Evolutionary conservation across 2,329 filamentous ascomycete genomes (phyloP).

Genomic region (Fusarium nisikadoi): DNA sequence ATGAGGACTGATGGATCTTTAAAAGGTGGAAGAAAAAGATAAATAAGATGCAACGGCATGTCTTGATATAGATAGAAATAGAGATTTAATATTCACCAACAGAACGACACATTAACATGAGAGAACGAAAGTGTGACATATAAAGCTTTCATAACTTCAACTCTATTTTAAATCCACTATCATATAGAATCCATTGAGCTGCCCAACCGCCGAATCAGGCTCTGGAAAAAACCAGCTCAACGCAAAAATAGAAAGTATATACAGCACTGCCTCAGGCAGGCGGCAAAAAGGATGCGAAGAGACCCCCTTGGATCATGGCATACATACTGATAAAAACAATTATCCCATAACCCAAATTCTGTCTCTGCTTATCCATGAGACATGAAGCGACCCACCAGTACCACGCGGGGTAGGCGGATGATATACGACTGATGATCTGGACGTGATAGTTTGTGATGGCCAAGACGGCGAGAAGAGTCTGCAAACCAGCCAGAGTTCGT

Average conservation of each 20-base stretch:
- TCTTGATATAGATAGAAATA: neutral
- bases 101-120: neutral
- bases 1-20: neutral
- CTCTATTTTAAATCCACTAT: neutral
- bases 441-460: constrained; percentile 88
- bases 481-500: constrained; percentile 73
- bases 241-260: neutral
- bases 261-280: constrained; percentile 69
- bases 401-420: constrained; percentile 90
- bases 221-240: neutral
- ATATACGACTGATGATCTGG: constrained; percentile 90
- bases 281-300: constrained; percentile 92
- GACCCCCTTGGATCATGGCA: constrained; percentile 79
- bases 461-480: constrained; percentile 76
- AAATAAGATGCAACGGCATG: neutral
- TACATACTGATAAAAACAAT: constrained; percentile 83
- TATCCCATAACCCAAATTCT: constrained; percentile 51
- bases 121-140: neutral
- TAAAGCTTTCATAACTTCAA: neutral
- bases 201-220: neutral
- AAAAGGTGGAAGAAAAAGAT: neutral
- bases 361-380: constrained; percentile 50
- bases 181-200: neutral
- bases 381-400: constrained; percentile 79
- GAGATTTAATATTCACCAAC: neutral